Conservation (phyloP, 169 alveolate species). For the Cyclospora cayetanensis region DNA sequence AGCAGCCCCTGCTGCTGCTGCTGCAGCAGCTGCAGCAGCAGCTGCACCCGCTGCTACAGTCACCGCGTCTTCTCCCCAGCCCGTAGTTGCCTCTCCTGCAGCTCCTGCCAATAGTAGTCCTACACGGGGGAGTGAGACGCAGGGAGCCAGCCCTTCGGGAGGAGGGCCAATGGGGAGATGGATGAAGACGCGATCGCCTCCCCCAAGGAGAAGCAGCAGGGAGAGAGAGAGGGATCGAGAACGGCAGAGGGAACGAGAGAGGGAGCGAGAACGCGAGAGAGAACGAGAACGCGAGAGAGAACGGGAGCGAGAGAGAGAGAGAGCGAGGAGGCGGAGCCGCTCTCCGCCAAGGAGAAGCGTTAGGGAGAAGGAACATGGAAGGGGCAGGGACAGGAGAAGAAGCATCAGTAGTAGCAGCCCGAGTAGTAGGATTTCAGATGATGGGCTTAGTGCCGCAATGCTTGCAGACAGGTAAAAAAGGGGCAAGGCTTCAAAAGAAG, state of each 20-base stretch:
- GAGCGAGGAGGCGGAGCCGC: background rate
- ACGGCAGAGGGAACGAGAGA: background rate
- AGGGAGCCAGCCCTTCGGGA: background rate
- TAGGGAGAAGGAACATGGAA: background rate
- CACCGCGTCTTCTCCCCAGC: background rate
- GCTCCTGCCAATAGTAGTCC: too few relatives aligned
- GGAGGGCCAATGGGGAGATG: background rate
- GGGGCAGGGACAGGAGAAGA: background rate
- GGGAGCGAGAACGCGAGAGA: background rate
- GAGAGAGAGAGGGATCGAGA: background rate
- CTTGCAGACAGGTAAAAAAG: conserved; percentile 5
- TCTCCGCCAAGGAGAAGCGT: background rate
- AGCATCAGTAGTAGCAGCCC: background rate
- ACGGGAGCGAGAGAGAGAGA: background rate
- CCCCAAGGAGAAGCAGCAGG: background rate
- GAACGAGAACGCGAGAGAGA: background rate
- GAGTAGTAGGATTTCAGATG: background rate
- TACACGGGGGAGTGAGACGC: background rate
- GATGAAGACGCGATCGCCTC: background rate
- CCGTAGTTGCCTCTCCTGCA: background rate
- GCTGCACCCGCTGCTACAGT: background rate
- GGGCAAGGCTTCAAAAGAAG: too few relatives aligned
- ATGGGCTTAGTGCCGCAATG: background rate
- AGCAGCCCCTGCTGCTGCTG: background rate
- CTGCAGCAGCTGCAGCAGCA: conserved; percentile 8